Evolutionary conservation across 768 basidiomycete species (phyloP).

Genomic region (Boletus speciosus): DNA sequence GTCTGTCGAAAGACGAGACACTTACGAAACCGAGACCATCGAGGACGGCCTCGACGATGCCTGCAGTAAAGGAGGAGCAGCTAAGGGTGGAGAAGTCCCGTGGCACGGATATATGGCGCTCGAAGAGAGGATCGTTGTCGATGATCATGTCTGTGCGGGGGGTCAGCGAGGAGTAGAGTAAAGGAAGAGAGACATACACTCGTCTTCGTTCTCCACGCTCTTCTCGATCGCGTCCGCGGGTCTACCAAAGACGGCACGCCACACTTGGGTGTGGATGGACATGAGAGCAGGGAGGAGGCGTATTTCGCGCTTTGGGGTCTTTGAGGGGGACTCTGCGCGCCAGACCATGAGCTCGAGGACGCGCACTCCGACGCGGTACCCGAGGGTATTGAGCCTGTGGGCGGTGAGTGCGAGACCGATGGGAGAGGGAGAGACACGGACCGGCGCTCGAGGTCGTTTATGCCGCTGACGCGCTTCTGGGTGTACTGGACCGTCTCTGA

Average conservation of each 20-base stretch:
- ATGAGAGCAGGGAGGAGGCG: slow-evolving; percentile 89
- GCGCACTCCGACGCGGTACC: slow-evolving; percentile 86
- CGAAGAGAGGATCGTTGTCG: slow-evolving; percentile 91
- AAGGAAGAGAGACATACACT: slow-evolving; percentile 55
- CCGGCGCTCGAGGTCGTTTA: slow-evolving; percentile 94
- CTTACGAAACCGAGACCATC: slow-evolving; percentile 92
- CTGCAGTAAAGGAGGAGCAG: slow-evolving; percentile 97
- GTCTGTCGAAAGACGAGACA: slow-evolving; percentile 17
- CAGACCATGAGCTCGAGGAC: slow-evolving; percentile 84
- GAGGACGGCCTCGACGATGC: slow-evolving; percentile 94
- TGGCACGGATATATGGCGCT: slow-evolving; percentile 90
- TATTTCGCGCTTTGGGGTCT: slow-evolving; percentile 90
- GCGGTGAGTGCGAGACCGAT: neutral
- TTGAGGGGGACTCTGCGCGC: slow-evolving; percentile 72
- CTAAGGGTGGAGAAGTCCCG: slow-evolving; percentile 91
- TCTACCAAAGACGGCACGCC: slow-evolving; percentile 91
- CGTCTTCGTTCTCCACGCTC: slow-evolving; percentile 94
- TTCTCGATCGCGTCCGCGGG: slow-evolving; percentile 94
- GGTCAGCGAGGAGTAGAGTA: slow-evolving; percentile 1
- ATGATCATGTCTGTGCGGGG: slow-evolving; percentile 84
- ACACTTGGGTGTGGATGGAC: slow-evolving; percentile 93
- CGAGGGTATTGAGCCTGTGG: slow-evolving; percentile 80
- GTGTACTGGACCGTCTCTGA: slow-evolving; percentile 94
- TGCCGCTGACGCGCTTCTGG: slow-evolving; percentile 90
- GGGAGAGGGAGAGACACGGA: slow-evolving; percentile 32